Conservation (phyloP, 352 stramenopile genomes). For the Phytophthora nicotianae region DNA sequence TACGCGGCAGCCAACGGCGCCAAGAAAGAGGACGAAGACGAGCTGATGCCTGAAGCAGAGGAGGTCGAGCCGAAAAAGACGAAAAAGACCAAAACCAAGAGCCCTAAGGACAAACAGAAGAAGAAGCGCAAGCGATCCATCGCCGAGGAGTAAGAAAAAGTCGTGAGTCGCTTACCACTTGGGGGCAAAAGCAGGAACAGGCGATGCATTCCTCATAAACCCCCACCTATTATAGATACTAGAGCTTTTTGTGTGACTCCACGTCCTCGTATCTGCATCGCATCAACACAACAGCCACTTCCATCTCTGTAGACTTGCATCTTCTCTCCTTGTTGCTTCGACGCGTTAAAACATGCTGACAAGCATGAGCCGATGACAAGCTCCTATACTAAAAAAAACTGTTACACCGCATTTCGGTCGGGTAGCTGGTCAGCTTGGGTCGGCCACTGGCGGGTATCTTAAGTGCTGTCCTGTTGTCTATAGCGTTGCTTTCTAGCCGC, state of each 20-base stretch:
- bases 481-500: conserved; percentile 54
- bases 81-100: conserved; percentile 58
- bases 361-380: conserved; percentile 13
- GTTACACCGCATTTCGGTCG: conserved; percentile 18
- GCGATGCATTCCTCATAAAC: conserved; percentile 10
- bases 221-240: conserved; percentile 48
- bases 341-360: conserved; percentile 14
- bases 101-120: conserved; percentile 37
- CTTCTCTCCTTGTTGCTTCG: conserved; percentile 25
- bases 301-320: conserved; percentile 24
- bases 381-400: conserved; percentile 49
- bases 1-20: conserved; percentile 27
- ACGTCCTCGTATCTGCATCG: not conserved
- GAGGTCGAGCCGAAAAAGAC: conserved; percentile 23
- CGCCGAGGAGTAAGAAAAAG: conserved; percentile 32
- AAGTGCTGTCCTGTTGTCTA: conserved; percentile 38
- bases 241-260: conserved; percentile 39
- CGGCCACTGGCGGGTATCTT: conserved; percentile 16
- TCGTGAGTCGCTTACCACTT: conserved; percentile 25
- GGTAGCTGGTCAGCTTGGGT: not conserved
- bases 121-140: conserved; percentile 68
- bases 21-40: conserved; percentile 38
- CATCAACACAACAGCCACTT: conserved; percentile 3
- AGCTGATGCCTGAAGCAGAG: conserved; percentile 36
- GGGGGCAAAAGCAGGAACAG: conserved; percentile 2